These are phyloP conservation scores for Thymus mandschuricus DNA, from an alignment of 257 asterid species.

Conservation along the genomic window DNA sequence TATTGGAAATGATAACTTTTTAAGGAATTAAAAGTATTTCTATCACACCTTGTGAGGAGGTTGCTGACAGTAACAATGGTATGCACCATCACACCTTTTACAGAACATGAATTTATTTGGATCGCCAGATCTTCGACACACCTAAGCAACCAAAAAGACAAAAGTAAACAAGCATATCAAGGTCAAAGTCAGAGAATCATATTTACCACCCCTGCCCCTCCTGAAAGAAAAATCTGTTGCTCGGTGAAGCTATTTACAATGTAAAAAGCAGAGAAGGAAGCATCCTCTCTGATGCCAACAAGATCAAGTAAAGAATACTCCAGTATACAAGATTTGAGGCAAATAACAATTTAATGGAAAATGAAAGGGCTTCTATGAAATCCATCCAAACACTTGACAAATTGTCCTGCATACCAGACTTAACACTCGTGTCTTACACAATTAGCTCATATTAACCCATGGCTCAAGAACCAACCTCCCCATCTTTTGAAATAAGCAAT, in stretches of 20 bases:
- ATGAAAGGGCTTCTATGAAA: too few species aligned
- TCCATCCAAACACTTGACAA: too few species aligned
- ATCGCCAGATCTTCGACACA: constrained; percentile 91
- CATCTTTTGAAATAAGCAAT: constrained; percentile 12
- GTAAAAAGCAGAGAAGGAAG: too few species aligned
- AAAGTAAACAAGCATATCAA: constrained; percentile 7
- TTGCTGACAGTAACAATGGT: constrained; percentile 94
- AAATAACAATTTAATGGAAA: too few species aligned
- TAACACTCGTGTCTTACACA: constrained; percentile 12
- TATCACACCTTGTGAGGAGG: constrained; percentile 93
- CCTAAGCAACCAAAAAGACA: constrained; percentile 47
- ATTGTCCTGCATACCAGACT: not conserved
- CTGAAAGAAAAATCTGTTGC: too few species aligned
- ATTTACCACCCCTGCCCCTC: not conserved
- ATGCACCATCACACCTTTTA: constrained; percentile 96
- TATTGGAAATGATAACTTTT: not conserved
- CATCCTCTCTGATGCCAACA: too few species aligned
- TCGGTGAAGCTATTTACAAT: too few species aligned
- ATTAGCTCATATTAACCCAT: constrained; percentile 12
- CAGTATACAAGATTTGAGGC: too few species aligned
- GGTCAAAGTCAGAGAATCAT: constrained; percentile 15
- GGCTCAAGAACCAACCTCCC: not conserved
- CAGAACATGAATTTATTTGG: constrained; percentile 93
- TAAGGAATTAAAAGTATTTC: constrained; percentile 16
- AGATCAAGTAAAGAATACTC: too few species aligned